Base-by-base conservation (phyloP, 2,329 filamentous ascomycete species). In the Dothiorella sarmentorum region DNA sequence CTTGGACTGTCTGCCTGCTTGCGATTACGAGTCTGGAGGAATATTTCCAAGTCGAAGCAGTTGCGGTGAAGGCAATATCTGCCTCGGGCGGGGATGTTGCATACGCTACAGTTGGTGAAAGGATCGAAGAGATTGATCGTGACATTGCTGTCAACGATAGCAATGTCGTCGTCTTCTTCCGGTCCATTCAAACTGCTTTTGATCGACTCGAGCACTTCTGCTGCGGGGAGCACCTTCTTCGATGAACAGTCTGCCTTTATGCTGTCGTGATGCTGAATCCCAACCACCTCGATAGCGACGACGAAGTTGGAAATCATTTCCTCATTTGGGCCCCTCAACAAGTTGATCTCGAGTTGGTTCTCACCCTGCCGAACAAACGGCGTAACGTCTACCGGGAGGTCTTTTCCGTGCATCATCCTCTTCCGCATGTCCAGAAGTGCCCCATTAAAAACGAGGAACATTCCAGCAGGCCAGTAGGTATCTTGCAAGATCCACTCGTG, bases 21-120 rank as follows among this genome's bases (percentile, higher is more conserved):
- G 40, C 61, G 71, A 69, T 51, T 67, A 15, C 90, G 84, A 4
- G 87, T 90, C 13, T 78, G 72, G 7, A 99, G 81, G 77, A 90
- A 97, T 0, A 84, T 92, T 18, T 88, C 82, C 7, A 97, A 83
- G 69, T 97, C 93, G 69, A 97, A 97, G 69, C 91, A 96, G 68
- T 97, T 90, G 33, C 87, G 77, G 69, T 99, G 93, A 22, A 77
- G 76, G 70, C 94, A 99, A 3, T 71, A 65, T 7, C 67, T 75
- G 24, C 90, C 86, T 26, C 92, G 86, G 2, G 87, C 90, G 1
- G 94, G 93, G 0, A 81, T 79, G 4, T 82, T 76, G 69, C 89
- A 91, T 10, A 94, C 73, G 7, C 63, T 66, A 33, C 69, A 71
- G 38, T 68, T 71, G 47, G 69, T 73, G 63, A 79, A 76, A 0